Percentiles rank a stretch among this genome's conserved stretches.
Evolutionary conservation across 2,329 filamentous ascomycete genomes (phyloP).

Genomic region (Pestalotiopsis sp.): DNA sequence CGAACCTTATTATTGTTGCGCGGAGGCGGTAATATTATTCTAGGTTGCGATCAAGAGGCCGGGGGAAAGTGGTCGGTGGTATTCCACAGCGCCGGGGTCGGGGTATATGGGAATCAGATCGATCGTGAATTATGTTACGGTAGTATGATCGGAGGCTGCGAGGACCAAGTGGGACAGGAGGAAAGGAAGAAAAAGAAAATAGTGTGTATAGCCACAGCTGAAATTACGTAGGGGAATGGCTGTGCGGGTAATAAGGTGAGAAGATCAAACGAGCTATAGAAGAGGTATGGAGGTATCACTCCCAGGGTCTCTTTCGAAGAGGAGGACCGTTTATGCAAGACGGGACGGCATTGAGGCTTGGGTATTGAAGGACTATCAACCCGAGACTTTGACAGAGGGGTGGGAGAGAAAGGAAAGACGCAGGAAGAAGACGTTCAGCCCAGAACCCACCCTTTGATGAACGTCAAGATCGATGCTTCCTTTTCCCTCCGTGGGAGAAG

Average conservation of each 20-base stretch:
- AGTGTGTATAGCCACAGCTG: not conserved
- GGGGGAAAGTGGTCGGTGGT: not conserved
- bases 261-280: constrained; percentile 16
- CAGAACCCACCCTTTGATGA: not conserved
- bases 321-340: constrained; percentile 7
- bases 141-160: not conserved
- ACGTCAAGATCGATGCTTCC: not conserved
- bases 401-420: not conserved
- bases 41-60: not conserved
- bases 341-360: not conserved
- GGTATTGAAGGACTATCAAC: not conserved
- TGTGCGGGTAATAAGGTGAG: constrained; percentile 4
- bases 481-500: not conserved
- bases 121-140: not conserved
- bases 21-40: not conserved
- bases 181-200: not conserved
- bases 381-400: not conserved
- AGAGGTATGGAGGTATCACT: constrained; percentile 10
- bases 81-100: not conserved
- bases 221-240: constrained; percentile 2
- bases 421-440: not conserved
- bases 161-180: not conserved
- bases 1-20: constrained; percentile 1
- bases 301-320: constrained; percentile 7
- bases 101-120: not conserved